These are phyloP conservation scores for Carex scoparia DNA, from an alignment of 176 grass and related monocot species.

Conservation along the genomic window DNA sequence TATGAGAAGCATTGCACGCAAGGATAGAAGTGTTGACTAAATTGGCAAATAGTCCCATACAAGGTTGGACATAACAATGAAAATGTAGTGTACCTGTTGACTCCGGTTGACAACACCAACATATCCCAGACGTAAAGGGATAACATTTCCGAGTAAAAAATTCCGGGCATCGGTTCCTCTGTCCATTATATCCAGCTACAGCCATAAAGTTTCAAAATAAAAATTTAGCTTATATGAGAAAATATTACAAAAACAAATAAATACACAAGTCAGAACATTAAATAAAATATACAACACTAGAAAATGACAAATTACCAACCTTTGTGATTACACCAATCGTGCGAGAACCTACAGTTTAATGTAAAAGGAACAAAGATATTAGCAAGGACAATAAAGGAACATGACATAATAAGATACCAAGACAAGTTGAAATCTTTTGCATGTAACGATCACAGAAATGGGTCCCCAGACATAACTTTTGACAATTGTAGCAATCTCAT, in stretches of 20 bases:
- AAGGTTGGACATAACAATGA: background rate
- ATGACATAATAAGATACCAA: background rate
- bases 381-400: background rate
- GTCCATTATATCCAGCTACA: constrained; percentile 99
- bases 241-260: background rate
- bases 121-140: constrained; percentile 87
- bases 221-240: background rate
- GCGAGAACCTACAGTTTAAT: constrained; percentile 62
- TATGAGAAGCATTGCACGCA: background rate
- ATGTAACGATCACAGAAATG: background rate
- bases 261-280: background rate
- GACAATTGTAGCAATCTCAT: background rate
- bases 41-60: background rate
- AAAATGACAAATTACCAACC: constrained; percentile 33
- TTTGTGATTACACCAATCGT: constrained; percentile 99
- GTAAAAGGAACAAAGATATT: constrained; percentile 10
- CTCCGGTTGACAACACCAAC: constrained; percentile 88
- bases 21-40: background rate
- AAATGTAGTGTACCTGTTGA: constrained; percentile 56
- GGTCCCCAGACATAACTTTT: background rate
- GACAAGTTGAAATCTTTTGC: background rate
- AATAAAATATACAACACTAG: background rate
- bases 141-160: constrained; percentile 94
- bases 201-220: constrained; percentile 25
- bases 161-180: constrained; percentile 96